Conservation (phyloP, 1,139 yeast genomes). For the Taiozyma onychis region DNA sequence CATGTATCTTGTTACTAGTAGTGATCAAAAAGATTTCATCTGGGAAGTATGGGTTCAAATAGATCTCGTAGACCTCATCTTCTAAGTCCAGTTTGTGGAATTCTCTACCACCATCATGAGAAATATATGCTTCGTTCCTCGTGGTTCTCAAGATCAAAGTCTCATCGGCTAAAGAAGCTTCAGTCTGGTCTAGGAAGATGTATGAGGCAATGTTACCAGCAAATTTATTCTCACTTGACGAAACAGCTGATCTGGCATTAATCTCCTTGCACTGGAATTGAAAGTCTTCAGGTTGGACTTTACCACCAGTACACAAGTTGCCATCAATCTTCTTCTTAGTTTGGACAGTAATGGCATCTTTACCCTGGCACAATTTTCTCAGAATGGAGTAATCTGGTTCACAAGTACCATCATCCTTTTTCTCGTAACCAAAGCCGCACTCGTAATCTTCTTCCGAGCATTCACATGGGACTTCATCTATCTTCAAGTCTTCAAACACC, state of each 20-base stretch:
- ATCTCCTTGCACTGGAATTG: constrained; percentile 27
- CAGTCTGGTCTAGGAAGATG: constrained; percentile 44
- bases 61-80: constrained; percentile 47
- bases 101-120: constrained; percentile 72
- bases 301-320: constrained; percentile 36
- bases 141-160: constrained; percentile 63
- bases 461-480: constrained; percentile 53
- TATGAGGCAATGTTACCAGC: constrained; percentile 48
- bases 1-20: constrained; percentile 41
- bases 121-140: constrained; percentile 47
- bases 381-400: constrained; percentile 37
- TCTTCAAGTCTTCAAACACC: constrained; percentile 52
- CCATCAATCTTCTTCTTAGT: constrained; percentile 39
- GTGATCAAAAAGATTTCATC: constrained; percentile 63
- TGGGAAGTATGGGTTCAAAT: constrained; percentile 56
- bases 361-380: constrained; percentile 28
- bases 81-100: constrained; percentile 45
- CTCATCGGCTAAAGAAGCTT: constrained; percentile 46
- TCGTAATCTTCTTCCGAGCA: constrained; percentile 69
- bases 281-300: constrained; percentile 3
- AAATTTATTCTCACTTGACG: constrained; percentile 24
- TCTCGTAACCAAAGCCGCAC: constrained; percentile 56
- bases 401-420: constrained; percentile 44
- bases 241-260: constrained; percentile 14
- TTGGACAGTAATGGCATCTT: constrained; percentile 15